These are phyloP conservation scores for Entomortierella lignicola DNA, from an alignment of 192 early-diverging fungal species.

Conservation along the genomic window DNA sequence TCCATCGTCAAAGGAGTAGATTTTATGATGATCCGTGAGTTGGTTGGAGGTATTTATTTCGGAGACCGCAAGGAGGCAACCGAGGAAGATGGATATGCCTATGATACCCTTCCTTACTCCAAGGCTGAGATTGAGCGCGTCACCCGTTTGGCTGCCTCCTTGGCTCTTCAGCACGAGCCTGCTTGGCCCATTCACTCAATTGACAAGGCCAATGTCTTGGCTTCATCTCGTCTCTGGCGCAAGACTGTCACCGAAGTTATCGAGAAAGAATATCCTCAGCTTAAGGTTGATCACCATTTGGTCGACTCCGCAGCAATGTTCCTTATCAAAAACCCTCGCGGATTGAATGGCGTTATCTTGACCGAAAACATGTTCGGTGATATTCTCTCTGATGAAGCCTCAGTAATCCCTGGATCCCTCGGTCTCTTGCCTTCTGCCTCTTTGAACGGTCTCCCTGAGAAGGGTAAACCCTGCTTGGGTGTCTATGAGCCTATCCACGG, in stretches of 20 bases:
- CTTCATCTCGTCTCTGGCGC: slow-evolving; percentile 97
- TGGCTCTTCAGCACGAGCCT: slow-evolving; percentile 84
- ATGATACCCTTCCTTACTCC: slow-evolving; percentile 95
- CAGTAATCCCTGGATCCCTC: slow-evolving; percentile 93
- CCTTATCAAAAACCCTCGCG: slow-evolving; percentile 91
- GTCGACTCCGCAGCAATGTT: slow-evolving; percentile 98
- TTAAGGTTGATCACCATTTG: slow-evolving; percentile 90
- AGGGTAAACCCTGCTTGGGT: slow-evolving; percentile 77
- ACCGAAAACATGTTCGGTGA: slow-evolving; percentile 99
- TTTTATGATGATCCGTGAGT: slow-evolving; percentile 93
- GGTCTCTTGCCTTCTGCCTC: slow-evolving; percentile 94
- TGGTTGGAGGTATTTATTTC: slow-evolving; percentile 99
- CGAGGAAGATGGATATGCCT: slow-evolving; percentile 73
- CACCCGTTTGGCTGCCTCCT: slow-evolving; percentile 90
- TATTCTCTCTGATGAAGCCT: slow-evolving; percentile 95
- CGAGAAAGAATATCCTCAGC: slow-evolving; percentile 87
- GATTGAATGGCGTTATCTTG: slow-evolving; percentile 93
- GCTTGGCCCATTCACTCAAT: slow-evolving; percentile 92
- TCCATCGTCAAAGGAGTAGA: slow-evolving; percentile 91
- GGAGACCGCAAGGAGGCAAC: slow-evolving; percentile 91
- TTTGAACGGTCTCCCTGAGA: slow-evolving; percentile 87
- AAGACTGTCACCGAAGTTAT: slow-evolving; percentile 92
- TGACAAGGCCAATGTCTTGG: slow-evolving; percentile 99
- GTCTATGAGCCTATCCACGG: slow-evolving; percentile 99
- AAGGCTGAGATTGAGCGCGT: slow-evolving; percentile 93